phyloP scores from a whole-genome alignment of 257 asterid species.

The Sherardia arvensis region DNA sequence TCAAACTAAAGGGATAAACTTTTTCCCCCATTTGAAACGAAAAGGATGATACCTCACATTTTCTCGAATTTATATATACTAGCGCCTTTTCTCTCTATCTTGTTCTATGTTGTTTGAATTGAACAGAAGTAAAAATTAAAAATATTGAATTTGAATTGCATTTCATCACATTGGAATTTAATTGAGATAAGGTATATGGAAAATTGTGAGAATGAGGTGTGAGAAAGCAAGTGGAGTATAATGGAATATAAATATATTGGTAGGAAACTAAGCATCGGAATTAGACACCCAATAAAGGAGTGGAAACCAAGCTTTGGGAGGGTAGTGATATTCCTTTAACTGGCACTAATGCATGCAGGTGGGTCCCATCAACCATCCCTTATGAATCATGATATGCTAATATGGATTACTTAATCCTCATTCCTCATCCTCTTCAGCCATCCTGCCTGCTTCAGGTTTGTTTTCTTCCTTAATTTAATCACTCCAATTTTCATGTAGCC shows the following conservation, averaged over 20 bases:
- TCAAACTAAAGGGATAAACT: too few relatives aligned
- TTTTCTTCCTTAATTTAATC: conserved; percentile 13
- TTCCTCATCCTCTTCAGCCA: conserved; percentile 16
- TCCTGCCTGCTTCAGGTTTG: conserved; percentile 38
- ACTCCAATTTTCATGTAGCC: neutral
- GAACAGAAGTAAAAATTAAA: too few relatives aligned
- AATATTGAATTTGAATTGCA: too few relatives aligned
- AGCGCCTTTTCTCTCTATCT: too few relatives aligned
- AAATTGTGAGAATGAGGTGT: too few relatives aligned
- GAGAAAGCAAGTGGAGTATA: neutral
- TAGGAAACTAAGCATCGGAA: neutral
- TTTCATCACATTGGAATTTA: too few relatives aligned
- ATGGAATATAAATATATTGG: neutral
- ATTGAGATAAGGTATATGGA: too few relatives aligned
- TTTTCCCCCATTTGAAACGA: too few relatives aligned
- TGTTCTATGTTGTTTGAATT: too few relatives aligned
- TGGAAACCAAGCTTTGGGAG: conserved; percentile 22
- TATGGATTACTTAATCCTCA: conserved; percentile 19
- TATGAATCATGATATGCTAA: conserved; percentile 14
- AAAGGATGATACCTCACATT: too few relatives aligned
- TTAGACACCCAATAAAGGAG: conserved; percentile 5
- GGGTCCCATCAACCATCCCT: conserved; percentile 29
- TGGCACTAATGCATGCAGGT: conserved; percentile 27
- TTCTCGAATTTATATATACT: too few relatives aligned
- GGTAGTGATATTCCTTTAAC: conserved; percentile 83